phyloP scores from a whole-genome alignment of 768 basidiomycete genomes.

The Lenzites betulinus region DNA sequence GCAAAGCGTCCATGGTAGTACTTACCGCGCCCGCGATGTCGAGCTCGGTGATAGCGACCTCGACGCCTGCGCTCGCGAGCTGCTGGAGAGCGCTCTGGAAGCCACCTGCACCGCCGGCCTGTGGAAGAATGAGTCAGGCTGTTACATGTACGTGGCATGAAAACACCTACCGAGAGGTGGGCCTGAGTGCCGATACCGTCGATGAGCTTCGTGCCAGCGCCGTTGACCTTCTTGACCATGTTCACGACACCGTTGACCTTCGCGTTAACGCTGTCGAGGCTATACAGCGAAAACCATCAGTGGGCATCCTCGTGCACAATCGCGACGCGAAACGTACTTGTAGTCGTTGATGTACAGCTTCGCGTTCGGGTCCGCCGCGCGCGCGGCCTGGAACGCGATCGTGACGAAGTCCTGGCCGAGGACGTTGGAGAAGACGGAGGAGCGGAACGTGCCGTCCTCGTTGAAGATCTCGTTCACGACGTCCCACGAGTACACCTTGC shows the following conservation, averaged over 20 bases:
- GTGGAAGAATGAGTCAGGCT: not conserved
- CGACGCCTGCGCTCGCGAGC: conserved; percentile 42
- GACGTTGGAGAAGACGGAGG: conserved; percentile 50
- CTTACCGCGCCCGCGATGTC: conserved; percentile 30
- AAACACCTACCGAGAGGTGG: conserved; percentile 35
- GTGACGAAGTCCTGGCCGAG: conserved; percentile 52
- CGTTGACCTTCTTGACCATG: conserved; percentile 46
- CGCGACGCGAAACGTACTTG: conserved; percentile 18
- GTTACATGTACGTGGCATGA: too few species aligned
- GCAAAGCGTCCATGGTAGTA: conserved; percentile 12
- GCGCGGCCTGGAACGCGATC: conserved; percentile 53
- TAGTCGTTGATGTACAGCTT: conserved; percentile 50
- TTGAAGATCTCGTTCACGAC: conserved; percentile 48
- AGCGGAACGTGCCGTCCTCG: conserved; percentile 50
- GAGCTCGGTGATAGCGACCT: conserved; percentile 47
- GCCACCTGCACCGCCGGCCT: conserved; percentile 45
- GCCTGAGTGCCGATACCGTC: conserved; percentile 53
- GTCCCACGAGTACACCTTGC: conserved; percentile 38
- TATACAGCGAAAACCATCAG: conserved; percentile 28
- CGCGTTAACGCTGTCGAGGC: conserved; percentile 50
- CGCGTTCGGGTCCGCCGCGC: conserved; percentile 49
- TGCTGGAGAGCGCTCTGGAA: conserved; percentile 46
- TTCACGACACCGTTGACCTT: conserved; percentile 42
- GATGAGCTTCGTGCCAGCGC: conserved; percentile 39
- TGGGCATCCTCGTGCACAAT: too few species aligned